phyloP scores from a whole-genome alignment of 257 asterid genomes.

The Verbascum thapsus region DNA sequence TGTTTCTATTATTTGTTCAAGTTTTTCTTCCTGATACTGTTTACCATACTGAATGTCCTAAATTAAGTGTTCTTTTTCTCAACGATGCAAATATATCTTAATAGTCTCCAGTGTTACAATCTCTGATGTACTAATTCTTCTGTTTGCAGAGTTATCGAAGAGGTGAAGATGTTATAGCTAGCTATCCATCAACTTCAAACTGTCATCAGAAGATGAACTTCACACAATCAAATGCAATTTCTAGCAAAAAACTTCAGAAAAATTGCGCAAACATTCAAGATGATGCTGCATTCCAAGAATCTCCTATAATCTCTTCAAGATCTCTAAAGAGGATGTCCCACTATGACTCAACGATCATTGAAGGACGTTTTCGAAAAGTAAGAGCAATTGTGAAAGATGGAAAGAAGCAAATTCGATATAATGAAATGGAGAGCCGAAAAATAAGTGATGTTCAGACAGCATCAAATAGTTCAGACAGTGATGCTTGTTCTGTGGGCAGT shows the following conservation, averaged over 20 bases:
- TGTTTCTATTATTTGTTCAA: too few species aligned
- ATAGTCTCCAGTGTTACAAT: conserved; percentile 6
- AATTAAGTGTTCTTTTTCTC: not conserved
- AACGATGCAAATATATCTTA: not conserved
- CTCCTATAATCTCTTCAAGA: conserved; percentile 33
- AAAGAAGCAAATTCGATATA: conserved; percentile 44
- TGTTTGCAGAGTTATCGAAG: conserved; percentile 48
- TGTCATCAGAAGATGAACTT: conserved; percentile 36
- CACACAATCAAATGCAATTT: conserved; percentile 37
- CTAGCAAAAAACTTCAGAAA: conserved; percentile 32
- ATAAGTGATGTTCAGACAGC: conserved; percentile 40
- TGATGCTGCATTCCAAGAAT: conserved; percentile 23
- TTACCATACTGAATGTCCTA: too few species aligned
- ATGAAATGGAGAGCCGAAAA: conserved; percentile 44
- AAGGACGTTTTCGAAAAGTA: conserved; percentile 42
- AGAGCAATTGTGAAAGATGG: conserved; percentile 52
- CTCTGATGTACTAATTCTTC: conserved; percentile 33
- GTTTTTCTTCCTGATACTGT: too few species aligned
- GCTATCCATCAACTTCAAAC: conserved; percentile 47
- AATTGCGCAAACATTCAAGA: conserved; percentile 24
- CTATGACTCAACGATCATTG: conserved; percentile 46
- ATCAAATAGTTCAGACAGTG: conserved; percentile 49
- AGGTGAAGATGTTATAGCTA: conserved; percentile 36
- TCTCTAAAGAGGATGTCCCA: conserved; percentile 52
- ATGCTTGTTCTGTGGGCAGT: conserved; percentile 83